Evolutionary conservation across 495 filamentous ascomycete species (phyloP), one percentile per base, ranked within the genome.

Genomic region (Talaromyces nanjingensis): DNA sequence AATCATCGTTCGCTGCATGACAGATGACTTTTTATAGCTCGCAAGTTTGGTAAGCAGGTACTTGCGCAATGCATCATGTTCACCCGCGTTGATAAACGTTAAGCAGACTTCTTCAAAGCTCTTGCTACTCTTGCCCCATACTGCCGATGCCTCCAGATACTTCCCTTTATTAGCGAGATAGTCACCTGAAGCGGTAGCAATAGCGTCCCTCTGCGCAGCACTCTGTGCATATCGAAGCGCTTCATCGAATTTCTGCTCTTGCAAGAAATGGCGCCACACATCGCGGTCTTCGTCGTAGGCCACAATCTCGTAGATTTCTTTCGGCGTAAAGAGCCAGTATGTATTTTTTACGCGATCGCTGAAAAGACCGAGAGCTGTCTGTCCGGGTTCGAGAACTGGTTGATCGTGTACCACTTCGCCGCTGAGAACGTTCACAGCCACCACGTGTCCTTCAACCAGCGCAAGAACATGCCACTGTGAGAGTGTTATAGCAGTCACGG

Each of bases 1-100:
- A 62, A 97, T 87, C 93, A 98, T 96, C 37, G 89, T 87, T 60
- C 94, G 78, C 75, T 98, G 94, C 96, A 97, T 98, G 22, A 88
- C 76, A 7, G 84, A 86, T 16, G 88, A 82, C 73, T 92, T 96
- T 75, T 91, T 96, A 70, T 92, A 87, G 24, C 81, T 89, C 18
- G 83, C 79, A 18, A 98, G 79, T 75, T 97, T 97, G 0, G 90
- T 89, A 22, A 93, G 69, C 9, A 98, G 83, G 71, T 98, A 98
- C 69, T 89, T 94, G 27, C 96, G 85, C 62, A 98, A 74, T 1
- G 94, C 93, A 81, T 98, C 96, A 63, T 89, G 88, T 71, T 98
- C 90, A 47, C 87, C 87, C 65, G 88, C 85, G 71, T 97, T 93
- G 64, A 98, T 92, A 66, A 98, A 91, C 2, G 84, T 88, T 55